A percentile compares a stretch with the other conserved stretches of the same genome.
Evolutionary conservation across 179 eudicot genomes (phyloP).

Genomic region (Corrigiola litoralis): DNA sequence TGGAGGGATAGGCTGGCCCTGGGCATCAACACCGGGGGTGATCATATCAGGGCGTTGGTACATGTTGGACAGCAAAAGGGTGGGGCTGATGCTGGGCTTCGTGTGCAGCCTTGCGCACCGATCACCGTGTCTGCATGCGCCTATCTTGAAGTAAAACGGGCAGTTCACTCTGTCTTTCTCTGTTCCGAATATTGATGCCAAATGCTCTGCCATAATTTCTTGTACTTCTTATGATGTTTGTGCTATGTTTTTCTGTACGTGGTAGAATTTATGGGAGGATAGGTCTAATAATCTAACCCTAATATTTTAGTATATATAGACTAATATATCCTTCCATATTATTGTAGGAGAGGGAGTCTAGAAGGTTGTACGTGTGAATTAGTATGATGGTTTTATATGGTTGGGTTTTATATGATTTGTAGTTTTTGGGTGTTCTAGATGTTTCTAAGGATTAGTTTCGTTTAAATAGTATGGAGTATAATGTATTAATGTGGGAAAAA

Average conservation of each 20-base stretch:
- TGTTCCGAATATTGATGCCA: constrained; percentile 73
- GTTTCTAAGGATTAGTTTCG: background rate
- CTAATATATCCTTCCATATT: no score
- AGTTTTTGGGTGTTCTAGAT: constrained; percentile 6
- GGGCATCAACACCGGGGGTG: constrained; percentile 71
- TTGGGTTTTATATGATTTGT: background rate
- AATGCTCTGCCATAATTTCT: constrained; percentile 61
- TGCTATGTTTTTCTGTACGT: background rate
- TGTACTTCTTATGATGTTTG: background rate
- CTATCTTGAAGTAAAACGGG: constrained; percentile 81
- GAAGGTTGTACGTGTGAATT: no score
- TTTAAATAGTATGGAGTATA: background rate
- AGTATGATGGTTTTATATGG: no score
- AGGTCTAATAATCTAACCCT: no score
- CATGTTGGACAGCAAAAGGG: constrained; percentile 66
- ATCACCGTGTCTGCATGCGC: constrained; percentile 78
- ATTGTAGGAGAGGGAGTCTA: no score
- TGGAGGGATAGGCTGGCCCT: constrained; percentile 69
- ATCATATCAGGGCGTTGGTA: constrained; percentile 76
- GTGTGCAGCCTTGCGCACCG: constrained; percentile 72
- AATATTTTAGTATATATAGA: no score
- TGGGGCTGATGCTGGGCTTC: constrained; percentile 64
- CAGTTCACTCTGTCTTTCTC: constrained; percentile 79
- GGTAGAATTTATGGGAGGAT: no score
- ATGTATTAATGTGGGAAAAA: background rate